Evolutionary conservation across 2,329 filamentous ascomycete genomes (phyloP).

Genomic region (Ramichloridium luteum): DNA sequence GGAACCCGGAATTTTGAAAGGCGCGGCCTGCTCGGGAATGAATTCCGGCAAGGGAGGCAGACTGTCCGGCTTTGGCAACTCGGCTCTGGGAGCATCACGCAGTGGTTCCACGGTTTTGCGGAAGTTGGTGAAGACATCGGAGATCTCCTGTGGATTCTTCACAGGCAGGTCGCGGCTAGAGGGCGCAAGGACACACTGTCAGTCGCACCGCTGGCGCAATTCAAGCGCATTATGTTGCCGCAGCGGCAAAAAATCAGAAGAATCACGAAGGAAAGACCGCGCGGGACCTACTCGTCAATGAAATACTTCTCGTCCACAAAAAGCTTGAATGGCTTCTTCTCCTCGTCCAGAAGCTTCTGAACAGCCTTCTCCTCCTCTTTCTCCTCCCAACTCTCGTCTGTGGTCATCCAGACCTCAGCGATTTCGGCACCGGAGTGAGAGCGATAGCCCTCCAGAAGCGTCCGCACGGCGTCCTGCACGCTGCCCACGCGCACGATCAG

Average conservation of each 20-base stretch:
- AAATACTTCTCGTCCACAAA: conserved; percentile 70
- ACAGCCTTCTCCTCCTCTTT: conserved; percentile 49
- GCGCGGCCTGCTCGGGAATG: conserved; percentile 47
- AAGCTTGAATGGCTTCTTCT: conserved; percentile 47
- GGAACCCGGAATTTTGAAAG: conserved; percentile 51
- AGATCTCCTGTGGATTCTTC: conserved; percentile 45
- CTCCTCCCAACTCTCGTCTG: conserved; percentile 59
- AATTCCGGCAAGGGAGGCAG: conserved; percentile 47
- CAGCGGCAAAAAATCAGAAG: too few species aligned
- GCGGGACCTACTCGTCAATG: conserved; percentile 58
- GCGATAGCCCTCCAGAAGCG: conserved; percentile 41
- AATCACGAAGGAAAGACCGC: too few species aligned
- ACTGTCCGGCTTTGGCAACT: conserved; percentile 41
- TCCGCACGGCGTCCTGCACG: conserved; percentile 45
- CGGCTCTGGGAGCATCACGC: conserved; percentile 48
- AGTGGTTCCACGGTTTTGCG: conserved; percentile 62
- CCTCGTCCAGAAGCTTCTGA: conserved; percentile 39
- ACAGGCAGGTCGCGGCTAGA: conserved; percentile 51
- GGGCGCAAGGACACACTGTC: conserved; percentile 2
- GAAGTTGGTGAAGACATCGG: conserved; percentile 65
- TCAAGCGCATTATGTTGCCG: too few species aligned
- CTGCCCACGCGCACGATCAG: conserved; percentile 53
- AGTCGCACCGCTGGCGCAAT: background rate
- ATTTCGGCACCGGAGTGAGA: conserved; percentile 34
- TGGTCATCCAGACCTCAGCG: conserved; percentile 60